phyloP scores from a whole-genome alignment of 2,329 filamentous ascomycete genomes.

The Diaporthe vexans region DNA sequence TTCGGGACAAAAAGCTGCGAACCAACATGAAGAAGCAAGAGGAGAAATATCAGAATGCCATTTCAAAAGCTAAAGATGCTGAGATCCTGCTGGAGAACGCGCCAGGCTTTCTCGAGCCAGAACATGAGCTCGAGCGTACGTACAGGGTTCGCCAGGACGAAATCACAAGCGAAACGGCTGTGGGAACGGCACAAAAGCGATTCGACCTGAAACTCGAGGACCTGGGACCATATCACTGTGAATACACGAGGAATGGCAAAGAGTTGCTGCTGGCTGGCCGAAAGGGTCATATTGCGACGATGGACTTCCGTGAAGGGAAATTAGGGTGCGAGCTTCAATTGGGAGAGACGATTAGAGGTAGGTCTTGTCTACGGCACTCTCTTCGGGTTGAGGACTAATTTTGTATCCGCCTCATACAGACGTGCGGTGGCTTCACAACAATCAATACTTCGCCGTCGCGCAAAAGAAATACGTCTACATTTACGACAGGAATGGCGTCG shows the following conservation, averaged over 20 bases:
- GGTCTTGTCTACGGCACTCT: not conserved
- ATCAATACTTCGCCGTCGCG: conserved; percentile 93
- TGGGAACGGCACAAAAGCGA: conserved; percentile 91
- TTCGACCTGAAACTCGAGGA: conserved; percentile 89
- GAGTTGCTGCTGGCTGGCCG: conserved; percentile 87
- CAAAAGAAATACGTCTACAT: conserved; percentile 98
- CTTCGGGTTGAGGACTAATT: not conserved
- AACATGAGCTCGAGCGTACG: conserved; percentile 89
- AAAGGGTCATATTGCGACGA: conserved; percentile 95
- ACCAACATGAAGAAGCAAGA: conserved; percentile 85
- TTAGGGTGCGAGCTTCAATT: conserved; percentile 92
- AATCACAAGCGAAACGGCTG: conserved; percentile 78
- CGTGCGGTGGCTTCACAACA: conserved; percentile 93
- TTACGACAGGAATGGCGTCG: conserved; percentile 91
- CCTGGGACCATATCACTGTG: conserved; percentile 87
- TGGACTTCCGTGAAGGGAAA: conserved; percentile 96
- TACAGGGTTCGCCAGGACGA: conserved; percentile 94
- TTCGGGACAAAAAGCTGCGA: conserved; percentile 92
- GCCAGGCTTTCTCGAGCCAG: conserved; percentile 87
- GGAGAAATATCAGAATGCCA: conserved; percentile 83
- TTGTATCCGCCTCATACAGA: conserved; percentile 59
- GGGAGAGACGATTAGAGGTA: conserved; percentile 82
- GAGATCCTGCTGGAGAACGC: conserved; percentile 94
- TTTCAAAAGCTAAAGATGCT: conserved; percentile 90
- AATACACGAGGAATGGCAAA: conserved; percentile 91